Evolutionary conservation across 1,139 yeast genomes (phyloP), one percentile per base, ranked within the genome.

Genomic region (Suhomyces coccinellae): DNA sequence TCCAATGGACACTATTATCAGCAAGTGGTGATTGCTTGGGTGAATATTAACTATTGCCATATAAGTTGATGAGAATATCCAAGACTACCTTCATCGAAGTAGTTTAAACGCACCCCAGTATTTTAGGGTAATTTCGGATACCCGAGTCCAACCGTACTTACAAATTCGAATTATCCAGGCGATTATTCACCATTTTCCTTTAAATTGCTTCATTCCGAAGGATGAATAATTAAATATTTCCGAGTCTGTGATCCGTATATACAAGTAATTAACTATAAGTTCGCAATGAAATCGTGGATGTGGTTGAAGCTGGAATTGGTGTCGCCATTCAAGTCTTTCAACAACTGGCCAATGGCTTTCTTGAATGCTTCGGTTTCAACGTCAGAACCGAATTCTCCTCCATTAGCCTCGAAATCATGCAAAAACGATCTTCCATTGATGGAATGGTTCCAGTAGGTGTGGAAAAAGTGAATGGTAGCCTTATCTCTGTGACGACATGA

Each of bases 401-500:
- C 44, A 14, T 54, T 57, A 24, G 48, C 52, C 10, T 43, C 43
- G 38, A 57, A 65, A 38, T 59, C 64, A 5, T 52, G 49, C 8
- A 63, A 31, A 43, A 71, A 67, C 0, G 67, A 57, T 9, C 65
- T 58, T 5, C 65, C 55, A 6, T 54, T 51, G 1, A 58, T 38
- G 6, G 65, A 46, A 10, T 46, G 50, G 22, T 43, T 41, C 76
- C 76, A 72, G 48, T 65, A 65, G 36, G 59, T 54, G 34, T 60
- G 53, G 38, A 73, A 56, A 45, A 73, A 72, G 15, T 59, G 55
- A n/a, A 61, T 49, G 27, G 60, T 59, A n/a, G 72, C 69, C 2
- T 52, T 44, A 16, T 48, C 40, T 47, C 69, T 62, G 37, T 60
- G 55, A n/a, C 69, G 57, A 28, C 63, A 52, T 1, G 71, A 63